A percentile compares a stretch with the other conserved stretches of the same genome.
Evolutionary conservation across 805 yeast genomes (phyloP).

Genomic region (Cyberlindnera subsufficiens): DNA sequence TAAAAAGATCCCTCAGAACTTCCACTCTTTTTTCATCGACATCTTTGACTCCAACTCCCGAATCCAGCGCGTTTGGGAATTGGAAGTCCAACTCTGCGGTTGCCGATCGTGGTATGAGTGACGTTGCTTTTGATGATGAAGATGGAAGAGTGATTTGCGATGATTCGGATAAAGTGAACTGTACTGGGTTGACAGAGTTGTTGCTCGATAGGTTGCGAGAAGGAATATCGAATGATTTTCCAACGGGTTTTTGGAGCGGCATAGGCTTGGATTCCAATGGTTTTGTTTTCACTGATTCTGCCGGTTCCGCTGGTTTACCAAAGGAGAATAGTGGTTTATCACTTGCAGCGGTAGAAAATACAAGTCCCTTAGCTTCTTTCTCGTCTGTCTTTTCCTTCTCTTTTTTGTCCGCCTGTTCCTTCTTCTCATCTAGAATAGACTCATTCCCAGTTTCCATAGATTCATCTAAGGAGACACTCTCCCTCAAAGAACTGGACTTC

Average conservation of each 20-base stretch:
- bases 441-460: constrained; percentile 8
- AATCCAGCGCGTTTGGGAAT: constrained; percentile 1
- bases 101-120: background rate
- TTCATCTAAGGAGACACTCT: constrained; percentile 22
- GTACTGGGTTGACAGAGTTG: too few relatives aligned
- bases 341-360: background rate
- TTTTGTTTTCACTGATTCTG: background rate
- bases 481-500: constrained; percentile 33
- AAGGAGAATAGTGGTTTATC: constrained; percentile 1
- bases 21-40: constrained; percentile 16
- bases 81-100: background rate
- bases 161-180: too few relatives aligned
- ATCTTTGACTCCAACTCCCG: constrained; percentile 10
- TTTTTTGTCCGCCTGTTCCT: background rate
- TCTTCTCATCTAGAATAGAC: constrained; percentile 3
- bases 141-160: background rate
- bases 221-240: too few relatives aligned
- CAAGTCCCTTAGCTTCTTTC: background rate
- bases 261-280: background rate
- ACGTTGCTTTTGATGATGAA: background rate
- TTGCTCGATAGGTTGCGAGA: too few relatives aligned
- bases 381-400: constrained; percentile 1
- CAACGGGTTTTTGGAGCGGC: too few relatives aligned
- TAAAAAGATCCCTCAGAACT: constrained; percentile 7
- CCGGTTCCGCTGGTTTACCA: background rate